A percentile compares a stretch with the other conserved stretches of the same genome.
Evolutionary conservation across 768 basidiomycete species (phyloP).

Genomic region (Phanerochaete sordida): DNA sequence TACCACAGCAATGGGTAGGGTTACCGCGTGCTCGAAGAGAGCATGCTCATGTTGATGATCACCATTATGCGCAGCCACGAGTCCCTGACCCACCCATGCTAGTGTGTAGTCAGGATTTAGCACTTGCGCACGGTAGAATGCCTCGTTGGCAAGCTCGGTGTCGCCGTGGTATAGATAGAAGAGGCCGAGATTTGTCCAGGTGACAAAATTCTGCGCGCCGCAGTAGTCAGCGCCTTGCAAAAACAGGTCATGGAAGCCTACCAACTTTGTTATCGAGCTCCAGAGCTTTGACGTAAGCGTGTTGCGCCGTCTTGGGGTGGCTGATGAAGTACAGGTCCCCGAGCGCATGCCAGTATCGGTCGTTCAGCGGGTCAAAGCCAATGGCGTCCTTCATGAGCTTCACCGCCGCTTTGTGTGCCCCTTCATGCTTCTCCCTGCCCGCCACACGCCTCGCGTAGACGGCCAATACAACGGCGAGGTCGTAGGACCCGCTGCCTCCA

Average conservation of each 20-base stretch:
- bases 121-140: constrained; percentile 83
- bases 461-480: constrained; percentile 64
- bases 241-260: constrained; percentile 7
- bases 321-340: constrained; percentile 67
- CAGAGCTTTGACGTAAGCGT: constrained; percentile 86
- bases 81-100: constrained; percentile 89
- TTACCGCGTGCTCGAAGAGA: constrained; percentile 71
- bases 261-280: constrained; percentile 82
- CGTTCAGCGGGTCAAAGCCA: constrained; percentile 66
- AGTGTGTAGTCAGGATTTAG: constrained; percentile 86
- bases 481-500: constrained; percentile 65
- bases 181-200: constrained; percentile 88
- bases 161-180: constrained; percentile 82
- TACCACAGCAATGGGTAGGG: constrained; percentile 56
- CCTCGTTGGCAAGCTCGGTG: constrained; percentile 77
- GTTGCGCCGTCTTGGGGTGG: constrained; percentile 77
- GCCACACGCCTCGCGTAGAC: constrained; percentile 37
- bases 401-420: constrained; percentile 39
- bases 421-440: constrained; percentile 27
- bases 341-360: constrained; percentile 78
- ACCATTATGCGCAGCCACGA: constrained; percentile 60
- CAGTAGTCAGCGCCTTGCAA: not conserved
- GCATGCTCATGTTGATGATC: constrained; percentile 60
- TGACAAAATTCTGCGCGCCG: constrained; percentile 61
- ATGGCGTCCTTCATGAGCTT: constrained; percentile 68